Evolutionary conservation across 331 rosid genomes (phyloP), one percentile per base, ranked within the genome.

Genomic region (Quercus tomentella): DNA sequence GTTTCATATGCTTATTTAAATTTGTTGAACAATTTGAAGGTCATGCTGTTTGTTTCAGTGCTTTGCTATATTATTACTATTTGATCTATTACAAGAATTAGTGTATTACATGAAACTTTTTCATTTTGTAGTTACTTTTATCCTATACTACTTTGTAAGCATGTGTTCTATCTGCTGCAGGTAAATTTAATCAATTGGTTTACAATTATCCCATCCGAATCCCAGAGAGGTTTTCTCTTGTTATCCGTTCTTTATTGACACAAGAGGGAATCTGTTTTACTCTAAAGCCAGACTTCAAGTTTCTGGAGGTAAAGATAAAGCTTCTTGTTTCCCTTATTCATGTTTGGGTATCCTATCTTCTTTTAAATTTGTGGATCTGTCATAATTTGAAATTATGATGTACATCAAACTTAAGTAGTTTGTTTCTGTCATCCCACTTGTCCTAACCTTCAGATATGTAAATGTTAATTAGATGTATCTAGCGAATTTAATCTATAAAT

Each of bases 251-350:
- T 67, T 85, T 95, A 43, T 80, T 96, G 94, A 96, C 99, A 81
- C 99, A 93, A 89, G 99, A 96, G 87, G 99, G 99, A 85, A 91
- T 96, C 76, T 96, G 98, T 88, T 93, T 96, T 82, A 96, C 98
- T 77, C 72, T 96, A 83, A 78, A 90, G 83, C 99, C 89, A 21
- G 92, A 93, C 86, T 93, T 96, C 86, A 96, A 96, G 86, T 96
- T 96, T 89, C 98, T 96, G 23, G 99, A 96, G 98, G 99, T 93
- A 84, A 82, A 77, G 80, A 55, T 41, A 6, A 62, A 25, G 57
- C 62, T 55, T 70, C 20, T 71, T 52, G 56, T 7, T 70, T 78
- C 62, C 45, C 62, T 58, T 21, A 7, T 35, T 62, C 23, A 72
- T 35, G 33, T 61, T 37, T 60, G 8, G 79, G 56, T 70, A 62